phyloP scores from a whole-genome alignment of 1,284 basidiomycete species.

The Naganishia sp. region DNA sequence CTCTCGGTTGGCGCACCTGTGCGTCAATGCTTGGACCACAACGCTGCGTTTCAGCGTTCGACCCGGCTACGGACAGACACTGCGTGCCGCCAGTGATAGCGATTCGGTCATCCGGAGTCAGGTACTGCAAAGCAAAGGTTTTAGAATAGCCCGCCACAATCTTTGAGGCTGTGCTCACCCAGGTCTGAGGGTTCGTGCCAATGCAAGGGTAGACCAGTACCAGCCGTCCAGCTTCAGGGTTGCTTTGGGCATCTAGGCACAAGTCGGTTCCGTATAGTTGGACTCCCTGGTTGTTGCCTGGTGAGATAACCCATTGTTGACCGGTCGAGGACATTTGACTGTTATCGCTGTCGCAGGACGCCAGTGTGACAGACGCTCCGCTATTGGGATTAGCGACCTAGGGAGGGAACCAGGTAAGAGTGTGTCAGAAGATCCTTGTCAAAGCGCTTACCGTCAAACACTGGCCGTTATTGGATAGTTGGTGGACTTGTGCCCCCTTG shows the following conservation, averaged over 20 bases:
- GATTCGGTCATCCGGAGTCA: slow-evolving; percentile 36
- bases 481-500: slow-evolving; percentile 31
- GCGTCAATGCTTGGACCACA: slow-evolving; percentile 32
- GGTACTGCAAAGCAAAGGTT: slow-evolving; percentile 16
- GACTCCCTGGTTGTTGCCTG: slow-evolving; percentile 37
- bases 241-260: slow-evolving; percentile 35
- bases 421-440: neutral
- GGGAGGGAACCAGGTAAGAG: neutral
- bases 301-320: slow-evolving; percentile 37
- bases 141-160: neutral
- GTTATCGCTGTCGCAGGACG: slow-evolving; percentile 33
- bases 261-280: slow-evolving; percentile 36
- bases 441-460: slow-evolving; percentile 33
- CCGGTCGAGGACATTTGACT: slow-evolving; percentile 31
- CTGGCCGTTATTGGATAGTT: slow-evolving; percentile 33
- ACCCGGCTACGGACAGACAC: slow-evolving; percentile 30
- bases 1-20: neutral
- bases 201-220: slow-evolving; percentile 11
- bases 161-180: slow-evolving; percentile 9
- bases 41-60: slow-evolving; percentile 33
- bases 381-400: slow-evolving; percentile 15
- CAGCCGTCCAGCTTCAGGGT: slow-evolving; percentile 31
- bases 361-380: slow-evolving; percentile 33
- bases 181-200: slow-evolving; percentile 33
- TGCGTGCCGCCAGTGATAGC: slow-evolving; percentile 34